These are phyloP conservation scores for Epichloe hybrida DNA, from an alignment of 2,329 filamentous ascomycete genomes.

Conservation along the genomic window DNA sequence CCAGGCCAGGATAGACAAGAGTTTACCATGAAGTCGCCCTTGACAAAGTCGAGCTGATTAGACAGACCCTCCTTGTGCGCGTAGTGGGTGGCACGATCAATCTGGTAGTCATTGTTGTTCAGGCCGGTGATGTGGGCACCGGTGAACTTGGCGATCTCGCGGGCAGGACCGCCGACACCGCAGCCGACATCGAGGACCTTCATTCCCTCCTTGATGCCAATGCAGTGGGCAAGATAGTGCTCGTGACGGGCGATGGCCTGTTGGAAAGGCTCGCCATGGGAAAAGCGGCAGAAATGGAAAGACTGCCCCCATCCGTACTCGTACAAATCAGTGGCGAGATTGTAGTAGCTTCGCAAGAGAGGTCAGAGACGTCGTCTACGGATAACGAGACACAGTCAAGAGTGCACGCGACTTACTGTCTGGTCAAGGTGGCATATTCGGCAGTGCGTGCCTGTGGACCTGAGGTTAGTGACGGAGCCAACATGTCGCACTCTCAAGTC, in stretches of 20 bases:
- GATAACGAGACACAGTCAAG: neutral
- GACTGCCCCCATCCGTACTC: constrained; percentile 94
- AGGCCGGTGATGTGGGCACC: constrained; percentile 79
- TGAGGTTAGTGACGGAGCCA: constrained; percentile 7
- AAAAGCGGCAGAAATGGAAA: constrained; percentile 96
- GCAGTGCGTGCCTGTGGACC: constrained; percentile 54
- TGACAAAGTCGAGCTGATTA: constrained; percentile 71
- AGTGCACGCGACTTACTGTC: constrained; percentile 52
- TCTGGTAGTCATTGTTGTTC: constrained; percentile 99
- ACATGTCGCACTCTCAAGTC: neutral
- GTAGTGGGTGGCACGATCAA: constrained; percentile 80
- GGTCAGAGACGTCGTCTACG: constrained; percentile 8
- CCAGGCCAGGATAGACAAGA: neutral
- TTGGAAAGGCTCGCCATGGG: constrained; percentile 70
- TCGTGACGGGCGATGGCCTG: constrained; percentile 93
- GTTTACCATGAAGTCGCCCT: constrained; percentile 85
- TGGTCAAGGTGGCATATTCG: constrained; percentile 85
- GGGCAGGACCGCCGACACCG: constrained; percentile 87
- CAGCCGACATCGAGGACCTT: constrained; percentile 92
- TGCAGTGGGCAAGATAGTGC: constrained; percentile 88
- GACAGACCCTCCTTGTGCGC: constrained; percentile 69
- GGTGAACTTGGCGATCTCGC: constrained; percentile 93
- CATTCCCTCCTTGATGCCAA: constrained; percentile 75
- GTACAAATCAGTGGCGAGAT: constrained; percentile 89
- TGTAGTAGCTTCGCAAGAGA: constrained; percentile 60